These are phyloP conservation scores for Petunia axillaris DNA, from an alignment of 257 asterid species.

Conservation along the genomic window DNA sequence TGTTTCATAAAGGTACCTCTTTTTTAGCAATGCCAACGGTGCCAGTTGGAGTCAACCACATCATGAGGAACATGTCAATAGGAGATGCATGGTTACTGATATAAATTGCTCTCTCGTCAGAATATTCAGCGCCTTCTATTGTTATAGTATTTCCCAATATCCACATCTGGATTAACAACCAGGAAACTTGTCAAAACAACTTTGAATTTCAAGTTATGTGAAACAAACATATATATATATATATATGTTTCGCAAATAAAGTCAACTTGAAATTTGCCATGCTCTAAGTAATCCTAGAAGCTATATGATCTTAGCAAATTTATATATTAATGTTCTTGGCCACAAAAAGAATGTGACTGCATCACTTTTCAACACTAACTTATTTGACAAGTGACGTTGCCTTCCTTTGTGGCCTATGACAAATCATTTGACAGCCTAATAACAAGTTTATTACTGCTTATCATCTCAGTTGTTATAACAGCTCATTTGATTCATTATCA, in stretches of 20 bases:
- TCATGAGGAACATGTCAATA: conserved; percentile 48
- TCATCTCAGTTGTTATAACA: no score
- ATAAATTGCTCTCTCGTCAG: conserved; percentile 48
- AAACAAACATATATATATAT: no score
- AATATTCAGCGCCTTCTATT: conserved; percentile 51
- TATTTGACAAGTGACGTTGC: no score
- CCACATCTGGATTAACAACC: conserved; percentile 46
- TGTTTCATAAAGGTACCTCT: conserved; percentile 33
- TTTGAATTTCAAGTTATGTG: no score
- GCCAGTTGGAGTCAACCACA: conserved; percentile 56
- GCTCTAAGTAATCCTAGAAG: not conserved
- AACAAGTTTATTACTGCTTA: no score
- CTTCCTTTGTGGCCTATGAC: no score
- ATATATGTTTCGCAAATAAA: no score
- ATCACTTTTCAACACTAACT: no score
- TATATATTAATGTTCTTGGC: no score
- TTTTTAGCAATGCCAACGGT: conserved; percentile 51
- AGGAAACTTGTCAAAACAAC: not conserved
- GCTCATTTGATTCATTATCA: no score
- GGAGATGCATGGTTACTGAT: conserved; percentile 56
- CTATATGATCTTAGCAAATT: not conserved
- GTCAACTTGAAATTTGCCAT: not conserved
- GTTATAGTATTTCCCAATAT: conserved; percentile 49
- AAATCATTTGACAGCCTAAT: no score
- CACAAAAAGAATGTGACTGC: no score